Percentiles rank a stretch among this genome's conserved stretches.
Conservation (phyloP, 768 basidiomycete genomes). For the Mycena amicta region DNA sequence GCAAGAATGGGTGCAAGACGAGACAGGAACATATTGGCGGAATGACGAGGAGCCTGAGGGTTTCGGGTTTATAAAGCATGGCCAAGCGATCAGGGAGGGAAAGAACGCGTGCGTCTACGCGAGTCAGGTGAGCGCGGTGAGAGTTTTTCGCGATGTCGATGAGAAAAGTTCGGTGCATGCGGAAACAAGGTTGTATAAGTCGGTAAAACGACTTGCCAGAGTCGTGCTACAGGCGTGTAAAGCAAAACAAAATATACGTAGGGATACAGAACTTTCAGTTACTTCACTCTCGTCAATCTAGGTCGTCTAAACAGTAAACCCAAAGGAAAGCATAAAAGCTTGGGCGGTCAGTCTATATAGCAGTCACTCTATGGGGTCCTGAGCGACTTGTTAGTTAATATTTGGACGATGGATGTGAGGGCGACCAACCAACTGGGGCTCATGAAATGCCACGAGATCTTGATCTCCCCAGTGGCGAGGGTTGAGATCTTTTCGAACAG, state of each 20-base stretch:
- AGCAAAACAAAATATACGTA: conserved; percentile 6
- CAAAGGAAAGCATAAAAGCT: not conserved
- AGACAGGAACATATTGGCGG: conserved; percentile 17
- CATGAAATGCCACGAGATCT: conserved; percentile 67
- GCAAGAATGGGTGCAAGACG: conserved; percentile 3
- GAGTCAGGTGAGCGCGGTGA: not conserved
- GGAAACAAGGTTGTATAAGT: not conserved
- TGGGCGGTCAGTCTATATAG: not conserved
- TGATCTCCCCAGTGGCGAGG: conserved; percentile 51
- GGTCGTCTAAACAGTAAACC: conserved; percentile 16
- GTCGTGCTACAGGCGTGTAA: not conserved
- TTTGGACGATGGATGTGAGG: no score
- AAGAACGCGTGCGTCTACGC: not conserved
- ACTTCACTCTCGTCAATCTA: conserved; percentile 2
- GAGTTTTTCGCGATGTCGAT: no score
- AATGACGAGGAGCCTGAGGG: not conserved
- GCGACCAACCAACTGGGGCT: no score
- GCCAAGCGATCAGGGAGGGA: not conserved
- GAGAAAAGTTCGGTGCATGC: not conserved
- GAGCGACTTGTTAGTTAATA: no score
- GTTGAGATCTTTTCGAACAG: conserved; percentile 56
- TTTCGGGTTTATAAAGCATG: not conserved
- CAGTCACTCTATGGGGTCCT: conserved; percentile 44
- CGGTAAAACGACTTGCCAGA: not conserved
- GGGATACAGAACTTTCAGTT: conserved; percentile 20